Base-by-base conservation (phyloP, 306 rosid species). In the Medicago lupulina region DNA sequence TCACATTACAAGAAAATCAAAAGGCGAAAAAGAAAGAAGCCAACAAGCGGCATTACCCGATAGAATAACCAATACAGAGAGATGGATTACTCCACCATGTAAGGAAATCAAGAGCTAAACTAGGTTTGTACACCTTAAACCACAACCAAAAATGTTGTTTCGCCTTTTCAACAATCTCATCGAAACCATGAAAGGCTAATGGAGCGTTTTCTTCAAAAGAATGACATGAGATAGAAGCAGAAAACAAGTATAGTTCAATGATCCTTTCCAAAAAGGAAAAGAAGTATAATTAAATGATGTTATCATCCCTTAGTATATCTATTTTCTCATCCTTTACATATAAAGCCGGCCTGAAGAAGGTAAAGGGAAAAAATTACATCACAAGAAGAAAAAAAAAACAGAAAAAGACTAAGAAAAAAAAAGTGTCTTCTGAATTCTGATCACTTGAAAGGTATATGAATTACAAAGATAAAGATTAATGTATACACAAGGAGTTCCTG, bases 271-370 rank as follows among this genome's bases (percentile, higher is more conserved):
- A 23, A 21, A 23, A 23, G 28, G 6, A 31, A 31, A 31, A 31
- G 4, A 31, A 15, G 19, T 73, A 44, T 59, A 58, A 38, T 58
- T 66, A 59, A 51, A 76, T 73, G 66, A 64, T 44, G 41, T 64
- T 55, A 65, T 58, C 82, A 81, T 76, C 70, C 67, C 51, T 73
- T 54, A 15, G 38, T 74, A 57, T 74, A 67, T 50, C 75, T 54
- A 59, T 55, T 61, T 78, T 74, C 78, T 80, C 51, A 65, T 75
- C 58, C 64, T 80, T 54, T 80, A 72, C 55, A 39, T 23, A 59
- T 23, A 59, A 59, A 5, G 65, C 65, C n/a, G 15, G n/a, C 18
- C 66, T 25, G 60, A 44, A 50, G 36, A 50, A 18, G 41, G 61
- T 36, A 16, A 19, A n/a, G 11, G 43, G 21, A 23, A 14, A 73